Evolutionary conservation across 2,329 filamentous ascomycete species (phyloP).

Genomic region (Verticillium zaregamsianum): DNA sequence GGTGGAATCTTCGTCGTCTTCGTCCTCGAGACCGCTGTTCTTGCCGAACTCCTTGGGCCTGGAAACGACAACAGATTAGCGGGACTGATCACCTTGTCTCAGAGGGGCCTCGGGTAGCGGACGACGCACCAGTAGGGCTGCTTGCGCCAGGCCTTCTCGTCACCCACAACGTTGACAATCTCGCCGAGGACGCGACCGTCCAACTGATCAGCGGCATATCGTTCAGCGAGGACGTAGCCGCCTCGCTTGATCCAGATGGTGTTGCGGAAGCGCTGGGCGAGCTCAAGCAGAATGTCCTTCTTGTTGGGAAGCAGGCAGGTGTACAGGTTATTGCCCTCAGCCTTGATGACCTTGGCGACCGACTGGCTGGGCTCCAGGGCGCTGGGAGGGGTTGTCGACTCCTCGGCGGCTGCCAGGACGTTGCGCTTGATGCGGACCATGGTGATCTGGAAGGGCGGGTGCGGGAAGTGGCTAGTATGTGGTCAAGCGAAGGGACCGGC

Average conservation of each 20-base stretch:
- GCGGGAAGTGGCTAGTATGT: neutral
- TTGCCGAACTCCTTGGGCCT: constrained; percentile 81
- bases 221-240: constrained; percentile 79
- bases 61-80: neutral
- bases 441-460: neutral
- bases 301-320: constrained; percentile 67
- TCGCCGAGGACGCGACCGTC: constrained; percentile 80
- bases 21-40: constrained; percentile 54
- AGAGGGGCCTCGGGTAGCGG: neutral
- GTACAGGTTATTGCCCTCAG: constrained; percentile 87
- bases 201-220: constrained; percentile 57
- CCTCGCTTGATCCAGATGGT: constrained; percentile 92
- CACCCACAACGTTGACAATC: constrained; percentile 87
- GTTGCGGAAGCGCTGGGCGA: constrained; percentile 80
- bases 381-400: constrained; percentile 56
- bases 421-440: constrained; percentile 59
- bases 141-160: constrained; percentile 91
- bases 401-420: constrained; percentile 72
- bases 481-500: neutral
- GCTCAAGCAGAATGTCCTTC: constrained; percentile 68
- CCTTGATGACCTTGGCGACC: constrained; percentile 75
- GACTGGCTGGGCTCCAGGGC: constrained; percentile 57
- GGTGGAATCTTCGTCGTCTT: constrained; percentile 72
- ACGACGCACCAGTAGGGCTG: constrained; percentile 71
- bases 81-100: neutral